Conservation (phyloP, 2,329 filamentous ascomycete genomes). For the Penicillium concentricum region DNA sequence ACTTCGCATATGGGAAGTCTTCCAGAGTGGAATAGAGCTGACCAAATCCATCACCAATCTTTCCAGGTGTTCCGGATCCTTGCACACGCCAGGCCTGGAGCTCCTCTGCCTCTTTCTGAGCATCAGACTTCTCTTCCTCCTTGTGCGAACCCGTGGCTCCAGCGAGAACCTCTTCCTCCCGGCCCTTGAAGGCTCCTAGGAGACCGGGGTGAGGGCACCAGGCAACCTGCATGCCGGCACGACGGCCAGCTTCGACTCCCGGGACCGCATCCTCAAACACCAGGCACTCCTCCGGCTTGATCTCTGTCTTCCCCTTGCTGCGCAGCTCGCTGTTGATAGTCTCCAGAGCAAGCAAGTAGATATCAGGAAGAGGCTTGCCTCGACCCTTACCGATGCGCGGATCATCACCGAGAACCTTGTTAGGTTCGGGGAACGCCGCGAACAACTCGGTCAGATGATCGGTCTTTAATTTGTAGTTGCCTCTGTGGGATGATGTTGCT, state of each 20-base stretch:
- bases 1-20: conserved; percentile 59
- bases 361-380: conserved; percentile 95
- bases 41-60: conserved; percentile 61
- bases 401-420: conserved; percentile 84
- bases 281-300: conserved; percentile 81
- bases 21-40: conserved; percentile 54
- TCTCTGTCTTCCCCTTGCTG: conserved; percentile 55
- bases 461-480: conserved; percentile 78
- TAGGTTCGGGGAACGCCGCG: conserved; percentile 61
- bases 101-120: conserved; percentile 41
- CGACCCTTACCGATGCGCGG: conserved; percentile 69
- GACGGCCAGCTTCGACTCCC: conserved; percentile 83
- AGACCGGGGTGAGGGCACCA: conserved; percentile 87
- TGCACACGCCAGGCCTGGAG: conserved; percentile 38
- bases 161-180: conserved; percentile 79
- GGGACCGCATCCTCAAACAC: conserved; percentile 96
- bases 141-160: conserved; percentile 72
- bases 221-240: conserved; percentile 90
- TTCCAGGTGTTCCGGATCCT: conserved; percentile 51
- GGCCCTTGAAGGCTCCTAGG: conserved; percentile 70
- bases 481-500: conserved; percentile 72
- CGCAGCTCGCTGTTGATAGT: conserved; percentile 75
- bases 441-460: conserved; percentile 54
- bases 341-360: conserved; percentile 82
- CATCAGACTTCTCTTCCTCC: conserved; percentile 48